Conservation (phyloP, 1,139 yeast species). For the Suhomyces bokatorum region DNA sequence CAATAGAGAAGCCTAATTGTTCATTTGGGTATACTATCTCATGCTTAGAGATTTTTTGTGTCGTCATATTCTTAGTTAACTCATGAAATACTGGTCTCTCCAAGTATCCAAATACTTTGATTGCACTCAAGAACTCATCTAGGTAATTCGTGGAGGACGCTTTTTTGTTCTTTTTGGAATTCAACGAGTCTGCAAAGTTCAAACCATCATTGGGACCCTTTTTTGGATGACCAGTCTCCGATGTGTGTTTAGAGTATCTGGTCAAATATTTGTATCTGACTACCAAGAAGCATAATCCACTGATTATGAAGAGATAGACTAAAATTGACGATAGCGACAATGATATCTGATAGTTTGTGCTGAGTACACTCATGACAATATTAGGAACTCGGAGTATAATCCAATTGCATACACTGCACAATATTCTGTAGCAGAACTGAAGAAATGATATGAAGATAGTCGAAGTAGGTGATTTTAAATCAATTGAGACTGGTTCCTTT, state of each 20-base stretch:
- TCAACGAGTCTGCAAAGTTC: constrained; percentile 16
- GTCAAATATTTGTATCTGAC: constrained; percentile 43
- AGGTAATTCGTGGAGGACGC: constrained; percentile 50
- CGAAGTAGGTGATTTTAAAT: background rate
- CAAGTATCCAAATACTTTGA: constrained; percentile 89
- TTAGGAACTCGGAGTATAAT: constrained; percentile 25
- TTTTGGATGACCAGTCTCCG: constrained; percentile 9
- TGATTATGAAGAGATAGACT: constrained; percentile 20
- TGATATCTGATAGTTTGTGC: constrained; percentile 34
- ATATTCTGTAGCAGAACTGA: constrained; percentile 23
- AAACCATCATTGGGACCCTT: constrained; percentile 11
- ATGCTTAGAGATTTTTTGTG: constrained; percentile 76
- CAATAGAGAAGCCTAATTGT: constrained; percentile 77
- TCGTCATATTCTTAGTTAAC: constrained; percentile 86
- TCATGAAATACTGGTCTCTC: constrained; percentile 92
- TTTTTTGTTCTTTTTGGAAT: constrained; percentile 33
- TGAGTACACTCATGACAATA: constrained; percentile 25
- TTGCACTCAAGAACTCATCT: constrained; percentile 87
- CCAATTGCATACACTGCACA: constrained; percentile 21
- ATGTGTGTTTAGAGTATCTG: constrained; percentile 35
- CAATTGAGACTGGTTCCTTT: background rate
- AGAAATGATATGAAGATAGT: constrained; percentile 14
- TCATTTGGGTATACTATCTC: constrained; percentile 76
- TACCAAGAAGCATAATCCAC: constrained; percentile 29
- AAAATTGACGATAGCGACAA: constrained; percentile 38